phyloP scores from a whole-genome alignment of 495 filamentous ascomycete species.

The Ascodesmis nigricans region DNA sequence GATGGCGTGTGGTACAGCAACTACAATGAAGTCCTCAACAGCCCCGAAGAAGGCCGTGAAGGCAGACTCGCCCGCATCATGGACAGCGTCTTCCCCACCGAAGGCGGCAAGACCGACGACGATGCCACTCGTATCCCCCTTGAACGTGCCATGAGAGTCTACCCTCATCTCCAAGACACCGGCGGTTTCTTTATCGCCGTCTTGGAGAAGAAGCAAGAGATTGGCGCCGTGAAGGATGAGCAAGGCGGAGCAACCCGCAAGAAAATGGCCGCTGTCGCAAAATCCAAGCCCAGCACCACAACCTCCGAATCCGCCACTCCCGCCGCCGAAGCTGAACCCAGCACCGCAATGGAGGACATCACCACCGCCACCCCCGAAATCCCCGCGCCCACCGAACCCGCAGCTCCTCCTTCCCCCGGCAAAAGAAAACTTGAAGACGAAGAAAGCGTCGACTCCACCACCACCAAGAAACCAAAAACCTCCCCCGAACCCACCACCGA shows the following conservation, averaged over 20 bases:
- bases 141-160: slow-evolving; percentile 76
- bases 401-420: slow-evolving; percentile 21
- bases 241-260: slow-evolving; percentile 43
- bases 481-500: slow-evolving; percentile 11
- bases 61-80: slow-evolving; percentile 39
- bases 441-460: slow-evolving; percentile 18
- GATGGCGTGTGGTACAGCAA: slow-evolving; percentile 48
- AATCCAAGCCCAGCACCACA: slow-evolving; percentile 27
- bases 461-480: slow-evolving; percentile 10
- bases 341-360: slow-evolving; percentile 21
- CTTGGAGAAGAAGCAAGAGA: slow-evolving; percentile 73
- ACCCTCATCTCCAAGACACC: slow-evolving; percentile 86
- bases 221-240: slow-evolving; percentile 44
- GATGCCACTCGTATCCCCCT: slow-evolving; percentile 42
- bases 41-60: slow-evolving; percentile 9
- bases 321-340: slow-evolving; percentile 19
- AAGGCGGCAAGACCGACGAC: slow-evolving; percentile 27
- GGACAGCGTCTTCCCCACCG: slow-evolving; percentile 56
- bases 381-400: slow-evolving; percentile 24
- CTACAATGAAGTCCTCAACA: slow-evolving; percentile 43
- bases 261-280: slow-evolving; percentile 30
- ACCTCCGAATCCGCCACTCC: slow-evolving; percentile 6
- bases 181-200: slow-evolving; percentile 95
- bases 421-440: slow-evolving; percentile 23
- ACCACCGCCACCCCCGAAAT: slow-evolving; percentile 26